A percentile compares a stretch with the other conserved stretches of the same genome.
phyloP scores from a whole-genome alignment of 768 basidiomycete species.

The Boletus rubroflammeus region DNA sequence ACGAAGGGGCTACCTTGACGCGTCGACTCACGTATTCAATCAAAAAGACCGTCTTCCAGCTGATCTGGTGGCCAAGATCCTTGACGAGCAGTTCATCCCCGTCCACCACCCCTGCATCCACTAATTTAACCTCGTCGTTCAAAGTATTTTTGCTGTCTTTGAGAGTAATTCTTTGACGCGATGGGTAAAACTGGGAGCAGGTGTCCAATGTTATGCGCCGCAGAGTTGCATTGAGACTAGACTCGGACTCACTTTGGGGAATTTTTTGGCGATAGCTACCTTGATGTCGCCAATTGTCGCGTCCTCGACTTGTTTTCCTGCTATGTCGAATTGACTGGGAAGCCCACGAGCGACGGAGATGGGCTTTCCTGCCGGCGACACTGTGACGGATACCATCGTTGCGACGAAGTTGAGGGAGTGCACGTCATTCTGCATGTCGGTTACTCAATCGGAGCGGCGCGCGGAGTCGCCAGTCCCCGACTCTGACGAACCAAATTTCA shows the following conservation, averaged over 20 bases:
- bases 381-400: slow-evolving; percentile 50
- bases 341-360: slow-evolving; percentile 47
- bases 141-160: slow-evolving; percentile 60
- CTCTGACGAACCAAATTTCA: too few species aligned
- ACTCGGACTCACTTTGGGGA: slow-evolving; percentile 41
- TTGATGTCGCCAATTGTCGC: slow-evolving; percentile 72
- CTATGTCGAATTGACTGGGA: slow-evolving; percentile 49
- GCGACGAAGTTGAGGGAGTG: background rate
- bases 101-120: slow-evolving; percentile 51
- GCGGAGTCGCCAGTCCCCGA: too few species aligned
- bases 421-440: background rate
- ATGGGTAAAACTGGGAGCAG: slow-evolving; percentile 54
- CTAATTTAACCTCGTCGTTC: slow-evolving; percentile 59
- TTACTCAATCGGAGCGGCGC: too few species aligned
- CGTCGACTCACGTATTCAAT: slow-evolving; percentile 82
- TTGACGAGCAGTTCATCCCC: slow-evolving; percentile 74
- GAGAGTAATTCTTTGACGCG: slow-evolving; percentile 71
- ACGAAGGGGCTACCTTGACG: background rate
- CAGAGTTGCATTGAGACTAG: background rate
- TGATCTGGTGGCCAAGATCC: slow-evolving; percentile 87
- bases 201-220: background rate
- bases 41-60: slow-evolving; percentile 86
- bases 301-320: slow-evolving; percentile 38
- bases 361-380: slow-evolving; percentile 48
- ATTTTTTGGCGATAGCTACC: slow-evolving; percentile 51